A percentile compares a stretch with the other conserved stretches of the same genome.
phyloP scores from a whole-genome alignment of 305 asterid genomes.

The Fraxinus xanthoxyloides region DNA sequence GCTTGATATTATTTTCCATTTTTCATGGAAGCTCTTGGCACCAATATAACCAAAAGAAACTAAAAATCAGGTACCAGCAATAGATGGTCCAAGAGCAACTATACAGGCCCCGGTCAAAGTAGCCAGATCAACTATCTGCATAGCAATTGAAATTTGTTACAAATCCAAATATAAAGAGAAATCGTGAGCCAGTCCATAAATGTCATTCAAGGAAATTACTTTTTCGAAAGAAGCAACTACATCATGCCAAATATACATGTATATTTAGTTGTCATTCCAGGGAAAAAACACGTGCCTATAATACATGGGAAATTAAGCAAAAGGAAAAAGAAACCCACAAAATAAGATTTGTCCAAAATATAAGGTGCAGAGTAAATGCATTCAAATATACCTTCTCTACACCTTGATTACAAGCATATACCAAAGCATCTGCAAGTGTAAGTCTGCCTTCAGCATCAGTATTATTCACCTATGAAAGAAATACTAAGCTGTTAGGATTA shows the following conservation, averaged over 20 bases:
- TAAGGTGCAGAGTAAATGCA: background rate
- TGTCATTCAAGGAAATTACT: background rate
- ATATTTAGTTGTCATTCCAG: background rate
- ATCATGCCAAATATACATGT: background rate
- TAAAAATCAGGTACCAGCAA: constrained; percentile 62
- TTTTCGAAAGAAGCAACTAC: background rate
- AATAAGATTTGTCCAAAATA: background rate
- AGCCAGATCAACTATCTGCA: constrained; percentile 91
- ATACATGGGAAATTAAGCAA: background rate
- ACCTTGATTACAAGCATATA: constrained; percentile 96
- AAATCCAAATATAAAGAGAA: constrained; percentile 1
- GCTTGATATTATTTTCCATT: background rate
- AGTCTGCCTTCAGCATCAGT: constrained; percentile 99
- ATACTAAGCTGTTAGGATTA: background rate
- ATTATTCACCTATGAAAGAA: constrained; percentile 66
- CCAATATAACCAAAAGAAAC: background rate
- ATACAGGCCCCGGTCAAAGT: constrained; percentile 91
- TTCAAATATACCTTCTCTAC: constrained; percentile 72
- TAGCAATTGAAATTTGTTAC: constrained; percentile 5
- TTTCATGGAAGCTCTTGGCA: background rate
- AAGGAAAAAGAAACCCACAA: background rate
- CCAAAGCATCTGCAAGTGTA: constrained; percentile 95
- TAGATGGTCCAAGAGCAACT: constrained; percentile 90
- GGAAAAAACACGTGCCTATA: background rate
- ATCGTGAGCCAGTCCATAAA: background rate